phyloP scores from a whole-genome alignment of 352 stramenopile species.

The Pythium plurisporium region DNA sequence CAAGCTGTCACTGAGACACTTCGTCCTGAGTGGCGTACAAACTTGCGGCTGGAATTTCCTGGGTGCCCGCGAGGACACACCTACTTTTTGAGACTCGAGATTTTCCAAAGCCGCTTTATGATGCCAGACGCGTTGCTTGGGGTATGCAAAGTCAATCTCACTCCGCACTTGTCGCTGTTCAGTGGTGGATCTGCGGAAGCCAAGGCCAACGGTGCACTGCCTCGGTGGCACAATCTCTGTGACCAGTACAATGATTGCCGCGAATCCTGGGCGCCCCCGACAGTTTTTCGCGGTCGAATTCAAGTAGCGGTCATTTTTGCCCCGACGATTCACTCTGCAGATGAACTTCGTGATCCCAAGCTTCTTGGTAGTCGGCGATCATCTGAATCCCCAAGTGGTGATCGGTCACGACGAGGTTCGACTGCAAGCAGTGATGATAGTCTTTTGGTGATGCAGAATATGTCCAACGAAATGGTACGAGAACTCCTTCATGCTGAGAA shows the following conservation, averaged over 20 bases:
- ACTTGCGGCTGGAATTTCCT: constrained; percentile 72
- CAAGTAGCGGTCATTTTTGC: constrained; percentile 78
- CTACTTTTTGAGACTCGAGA: constrained; percentile 76
- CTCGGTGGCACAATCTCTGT: constrained; percentile 82
- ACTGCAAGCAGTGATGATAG: constrained; percentile 31
- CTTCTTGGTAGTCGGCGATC: constrained; percentile 28
- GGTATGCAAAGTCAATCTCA: constrained; percentile 84
- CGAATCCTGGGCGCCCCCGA: constrained; percentile 78
- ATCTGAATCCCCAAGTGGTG: constrained; percentile 1
- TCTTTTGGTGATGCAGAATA: constrained; percentile 38
- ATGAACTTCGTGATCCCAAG: constrained; percentile 41
- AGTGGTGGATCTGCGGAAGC: constrained; percentile 69
- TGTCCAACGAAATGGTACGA: constrained; percentile 54
- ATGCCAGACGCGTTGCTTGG: constrained; percentile 68
- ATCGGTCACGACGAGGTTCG: constrained; percentile 7
- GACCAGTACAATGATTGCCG: constrained; percentile 86
- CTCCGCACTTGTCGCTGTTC: constrained; percentile 73
- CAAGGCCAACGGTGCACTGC: constrained; percentile 73
- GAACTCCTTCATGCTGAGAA: constrained; percentile 51
- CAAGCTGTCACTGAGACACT: constrained; percentile 26
- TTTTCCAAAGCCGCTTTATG: constrained; percentile 85
- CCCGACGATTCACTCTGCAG: constrained; percentile 50
- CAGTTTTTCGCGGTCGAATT: constrained; percentile 73
- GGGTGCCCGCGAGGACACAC: constrained; percentile 68
- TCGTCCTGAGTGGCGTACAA: constrained; percentile 65